Base-by-base conservation (phyloP, 2,329 filamentous ascomycete genomes). In the Aspergillus sp. region DNA sequence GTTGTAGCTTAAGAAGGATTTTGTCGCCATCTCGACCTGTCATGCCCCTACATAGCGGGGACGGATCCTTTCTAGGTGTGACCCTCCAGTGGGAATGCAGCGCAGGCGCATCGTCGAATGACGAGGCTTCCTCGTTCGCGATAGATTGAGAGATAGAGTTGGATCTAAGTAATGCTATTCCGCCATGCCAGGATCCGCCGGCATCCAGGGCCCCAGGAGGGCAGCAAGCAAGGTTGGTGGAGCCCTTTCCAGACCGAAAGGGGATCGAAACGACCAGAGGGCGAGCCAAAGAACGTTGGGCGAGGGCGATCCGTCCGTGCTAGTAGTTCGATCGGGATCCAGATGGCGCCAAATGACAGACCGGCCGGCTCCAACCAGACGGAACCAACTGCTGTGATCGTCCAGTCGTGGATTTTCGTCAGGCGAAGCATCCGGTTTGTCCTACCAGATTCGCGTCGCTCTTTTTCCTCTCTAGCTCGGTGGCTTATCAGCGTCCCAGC, bases 81-180 rank as follows among this genome's bases (percentile, higher is more conserved):
- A 50, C 46, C 25, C 38, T 17, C 53, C 41, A 45, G 47, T 50
- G 36, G 25, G 44, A 47, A 52, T 57, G 55, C 40, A 47, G 47
- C 47, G 36, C 31, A 11, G 46, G 43, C 47, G 49, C 57, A 59
- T 50, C 32, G 47, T 50, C 54, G 54, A 60, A 59, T 55, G 45
- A 55, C 42, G 46, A 51, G 48, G 34, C 40, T 42, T 21, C 46
- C 55, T 57, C 55, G 52, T 57, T 59, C 60, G 53, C 54, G 57
- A 60, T 62, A 59, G 56, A 57, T 59, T 55, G 54, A 47, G 40
- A 47, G 55, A 62, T 61, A 61, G 50, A 58, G 56, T 59, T 61
- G 57, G 49, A 52, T 58, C 54, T 58, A 62, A 54, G 51, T 46
- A 57, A 49, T 51, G 50, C 47, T 45, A 56, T 55, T 54, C 45